phyloP scores from a whole-genome alignment of 441 rosid genomes.

The Metrosideros polymorpha region DNA sequence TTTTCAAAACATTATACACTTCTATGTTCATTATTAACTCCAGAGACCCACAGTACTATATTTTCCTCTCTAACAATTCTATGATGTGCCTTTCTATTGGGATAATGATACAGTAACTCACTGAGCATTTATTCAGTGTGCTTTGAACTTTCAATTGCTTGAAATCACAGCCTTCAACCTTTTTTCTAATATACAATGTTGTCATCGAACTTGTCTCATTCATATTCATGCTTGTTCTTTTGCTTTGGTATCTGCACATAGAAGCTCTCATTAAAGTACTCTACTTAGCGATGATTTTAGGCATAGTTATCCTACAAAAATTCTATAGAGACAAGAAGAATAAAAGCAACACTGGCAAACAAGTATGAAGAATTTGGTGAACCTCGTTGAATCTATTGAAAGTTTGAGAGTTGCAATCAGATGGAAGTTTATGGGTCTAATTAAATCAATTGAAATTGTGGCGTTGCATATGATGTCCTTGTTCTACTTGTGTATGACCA shows the following conservation, averaged over 20 bases:
- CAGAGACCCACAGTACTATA: neutral
- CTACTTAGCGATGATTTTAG: neutral
- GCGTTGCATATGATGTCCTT: neutral
- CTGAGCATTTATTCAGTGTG: neutral
- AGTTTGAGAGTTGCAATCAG: neutral
- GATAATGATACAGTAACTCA: neutral
- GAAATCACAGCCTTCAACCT: neutral
- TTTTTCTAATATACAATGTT: neutral
- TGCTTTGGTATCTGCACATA: neutral
- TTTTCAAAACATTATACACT: neutral
- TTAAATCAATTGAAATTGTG: neutral
- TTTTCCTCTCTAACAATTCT: neutral
- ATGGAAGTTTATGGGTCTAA: neutral
- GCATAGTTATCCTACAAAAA: neutral
- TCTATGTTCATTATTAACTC: neutral
- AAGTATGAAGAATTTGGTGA: neutral
- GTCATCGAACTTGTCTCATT: neutral
- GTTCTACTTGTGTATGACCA: neutral
- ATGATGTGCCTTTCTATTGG: neutral
- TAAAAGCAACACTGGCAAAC: neutral
- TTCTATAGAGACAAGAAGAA: neutral
- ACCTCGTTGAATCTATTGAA: neutral
- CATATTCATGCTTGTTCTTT: neutral
- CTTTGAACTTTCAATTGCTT: neutral
- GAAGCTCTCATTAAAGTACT: neutral